Conservation (phyloP, 164 flowering plant species). For the Sextonia rubra region DNA sequence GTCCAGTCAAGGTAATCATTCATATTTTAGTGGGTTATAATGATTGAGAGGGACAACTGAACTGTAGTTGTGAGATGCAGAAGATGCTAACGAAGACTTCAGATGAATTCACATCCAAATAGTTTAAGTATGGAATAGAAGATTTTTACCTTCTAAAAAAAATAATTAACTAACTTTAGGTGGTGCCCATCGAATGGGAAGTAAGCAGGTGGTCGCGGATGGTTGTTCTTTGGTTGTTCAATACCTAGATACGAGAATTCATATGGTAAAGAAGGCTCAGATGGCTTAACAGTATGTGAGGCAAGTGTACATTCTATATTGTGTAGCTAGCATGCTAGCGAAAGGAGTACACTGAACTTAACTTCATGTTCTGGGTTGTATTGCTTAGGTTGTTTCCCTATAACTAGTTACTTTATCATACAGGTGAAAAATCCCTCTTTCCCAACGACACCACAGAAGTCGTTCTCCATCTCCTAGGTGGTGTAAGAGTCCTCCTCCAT, state of each 20-base stretch:
- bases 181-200: slow-evolving; percentile 50
- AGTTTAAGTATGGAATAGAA: slow-evolving; percentile 19
- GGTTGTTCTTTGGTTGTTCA: slow-evolving; percentile 62
- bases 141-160: slow-evolving; percentile 15
- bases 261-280: slow-evolving; percentile 75
- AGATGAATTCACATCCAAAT: too few species aligned
- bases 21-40: too few species aligned
- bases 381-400: neutral
- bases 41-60: too few species aligned
- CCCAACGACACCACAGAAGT: slow-evolving; percentile 63
- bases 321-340: neutral
- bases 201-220: slow-evolving; percentile 73
- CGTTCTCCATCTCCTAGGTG: slow-evolving; percentile 42
- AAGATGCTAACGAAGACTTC: too few species aligned
- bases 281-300: slow-evolving; percentile 67
- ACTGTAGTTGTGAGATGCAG: too few species aligned
- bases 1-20: too few species aligned
- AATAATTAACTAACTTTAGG: slow-evolving; percentile 26
- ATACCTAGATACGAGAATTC: slow-evolving; percentile 55
- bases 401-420: slow-evolving; percentile 7
- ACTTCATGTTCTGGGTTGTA: neutral
- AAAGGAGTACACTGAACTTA: neutral
- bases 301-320: slow-evolving; percentile 54
- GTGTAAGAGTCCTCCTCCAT: neutral
- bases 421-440: slow-evolving; percentile 64